Evolutionary conservation across 139 green algal genomes (phyloP), one percentile per base, ranked within the genome.

Genomic region (Coelastrella sp.): DNA sequence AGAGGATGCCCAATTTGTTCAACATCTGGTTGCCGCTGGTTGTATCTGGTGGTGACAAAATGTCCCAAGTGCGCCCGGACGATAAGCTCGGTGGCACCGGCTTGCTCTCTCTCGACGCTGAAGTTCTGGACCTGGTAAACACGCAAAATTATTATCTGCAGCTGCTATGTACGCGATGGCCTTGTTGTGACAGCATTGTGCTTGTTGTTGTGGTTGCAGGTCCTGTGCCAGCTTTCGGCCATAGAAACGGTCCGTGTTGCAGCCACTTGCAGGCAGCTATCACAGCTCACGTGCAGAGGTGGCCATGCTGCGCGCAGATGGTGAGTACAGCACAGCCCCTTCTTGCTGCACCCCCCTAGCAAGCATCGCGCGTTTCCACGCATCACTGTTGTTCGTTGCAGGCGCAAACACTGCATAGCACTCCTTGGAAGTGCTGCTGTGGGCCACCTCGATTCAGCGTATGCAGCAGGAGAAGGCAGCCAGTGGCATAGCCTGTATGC

Each of bases 401-500:
- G 84, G 84, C 84, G n/a, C 8, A 56, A 6, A 6, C 84, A 83
- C 22, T 89, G 70, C 70, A 6, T 9, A 27, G 70, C 56, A 11
- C 72, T 83, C 20, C 72, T 89, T 19, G 84, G 84, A 8, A 70
- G 49, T 20, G 66, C 70, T 8, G 15, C 56, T 15, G 72, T 83
- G 68, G 35, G 9, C 10, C 65, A 78, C 19, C 27, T 87, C 14
- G 82, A 56, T 65, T 63, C 83, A 80, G 65, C 49, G 7, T 22
- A 72, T 19, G 35, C 74, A 17, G 57, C 84, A 72, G 70, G 20
- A 7, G 57, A 75, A 9, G 60, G 22, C 60, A 76, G 82, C 12
- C 57, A 49, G 56, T 89, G 84, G 84, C 22, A 70, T 11, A n/a
- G 9, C 17, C 84, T 89, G 70, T 89, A 83, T 56, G 8, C 12